Base-by-base conservation (phyloP, 176 grass and related monocot species). In the Rhynchospora breviuscula region DNA sequence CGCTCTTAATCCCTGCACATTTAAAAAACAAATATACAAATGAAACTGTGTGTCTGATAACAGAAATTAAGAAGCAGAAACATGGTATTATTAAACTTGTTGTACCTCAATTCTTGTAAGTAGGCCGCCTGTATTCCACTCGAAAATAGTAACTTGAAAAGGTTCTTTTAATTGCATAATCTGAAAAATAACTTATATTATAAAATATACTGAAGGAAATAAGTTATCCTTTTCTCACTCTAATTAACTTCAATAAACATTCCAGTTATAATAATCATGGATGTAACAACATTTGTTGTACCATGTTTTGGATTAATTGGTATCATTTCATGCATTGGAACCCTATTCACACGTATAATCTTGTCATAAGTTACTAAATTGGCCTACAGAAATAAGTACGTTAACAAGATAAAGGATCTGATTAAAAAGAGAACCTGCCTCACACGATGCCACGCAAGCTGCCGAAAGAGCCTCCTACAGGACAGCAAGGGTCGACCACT, bases 111-210 rank as follows among this genome's bases (percentile, higher is more conserved):
- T 91, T 89, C 88, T 93, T 54, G 91, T 91, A 15, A 98, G 92
- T 67, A 98, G 82, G 14, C 92, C 91, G 2, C 89, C 89, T 11
- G 91, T 98, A 80, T 98, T 98, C 96, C 96, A 98, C 65, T 98
- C 88, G 44, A 88, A 91, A 85, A 93, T 90, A 76, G 92, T 91
- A 18, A 93, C 86, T 89, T 98, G 89, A 78, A 94, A 87, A 63
- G 92, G 91, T 52, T 95, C 92, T 31, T 90, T 88, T 40, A 95
- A 88, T 79, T 93, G 89, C 91, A 93, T 93, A 89, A 99, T 90
- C 93, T 99, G 86, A 48, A 85, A 79, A 77, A 67, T 70, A 87
- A 81, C 81, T 69, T 10, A 18, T 18, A 91, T 43, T 35, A 78
- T 40, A 80, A n/a, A 88, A 84, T 7, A 67, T 33, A 82, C 52